These are phyloP conservation scores for Iris pallida DNA, from an alignment of 116 monocot species.

Conservation along the genomic window DNA sequence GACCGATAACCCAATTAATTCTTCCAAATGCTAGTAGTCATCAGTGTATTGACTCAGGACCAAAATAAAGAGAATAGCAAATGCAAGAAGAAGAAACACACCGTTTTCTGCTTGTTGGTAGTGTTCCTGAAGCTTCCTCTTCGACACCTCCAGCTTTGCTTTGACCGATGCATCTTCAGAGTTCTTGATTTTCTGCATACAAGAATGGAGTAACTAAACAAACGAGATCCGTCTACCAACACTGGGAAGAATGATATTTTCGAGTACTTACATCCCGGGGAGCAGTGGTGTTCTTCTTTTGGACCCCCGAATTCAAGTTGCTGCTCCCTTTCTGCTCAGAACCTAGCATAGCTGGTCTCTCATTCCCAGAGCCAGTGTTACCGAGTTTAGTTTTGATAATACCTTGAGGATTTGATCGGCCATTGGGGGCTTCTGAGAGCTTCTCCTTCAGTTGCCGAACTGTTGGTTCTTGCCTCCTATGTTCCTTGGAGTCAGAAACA, in stretches of 20 bases:
- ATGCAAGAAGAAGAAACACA: background rate
- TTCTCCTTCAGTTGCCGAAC: constrained; percentile 8
- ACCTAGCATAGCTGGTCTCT: constrained; percentile 12
- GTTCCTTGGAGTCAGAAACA: background rate
- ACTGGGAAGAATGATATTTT: background rate
- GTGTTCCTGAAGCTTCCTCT: constrained; percentile 32
- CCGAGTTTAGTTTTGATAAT: background rate
- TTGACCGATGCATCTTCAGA: constrained; percentile 7
- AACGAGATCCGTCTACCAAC: background rate
- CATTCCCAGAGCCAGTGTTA: background rate
- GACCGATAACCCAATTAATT: background rate
- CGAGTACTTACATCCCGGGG: constrained; percentile 2
- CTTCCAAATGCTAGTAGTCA: background rate
- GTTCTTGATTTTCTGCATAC: background rate
- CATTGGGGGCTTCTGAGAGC: constrained; percentile 1
- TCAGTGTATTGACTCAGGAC: background rate
- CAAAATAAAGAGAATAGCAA: too few species aligned
- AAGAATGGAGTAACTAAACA: background rate
- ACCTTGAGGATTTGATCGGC: constrained; percentile 17
- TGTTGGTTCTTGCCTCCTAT: background rate
- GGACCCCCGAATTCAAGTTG: constrained; percentile 3
- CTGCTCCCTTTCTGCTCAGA: background rate
- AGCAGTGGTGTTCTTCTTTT: background rate
- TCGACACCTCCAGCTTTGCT: constrained; percentile 22
- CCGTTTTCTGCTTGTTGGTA: constrained; percentile 22